Conservation (phyloP, 2,329 filamentous ascomycete species). For the Colletotrichum sp. region DNA sequence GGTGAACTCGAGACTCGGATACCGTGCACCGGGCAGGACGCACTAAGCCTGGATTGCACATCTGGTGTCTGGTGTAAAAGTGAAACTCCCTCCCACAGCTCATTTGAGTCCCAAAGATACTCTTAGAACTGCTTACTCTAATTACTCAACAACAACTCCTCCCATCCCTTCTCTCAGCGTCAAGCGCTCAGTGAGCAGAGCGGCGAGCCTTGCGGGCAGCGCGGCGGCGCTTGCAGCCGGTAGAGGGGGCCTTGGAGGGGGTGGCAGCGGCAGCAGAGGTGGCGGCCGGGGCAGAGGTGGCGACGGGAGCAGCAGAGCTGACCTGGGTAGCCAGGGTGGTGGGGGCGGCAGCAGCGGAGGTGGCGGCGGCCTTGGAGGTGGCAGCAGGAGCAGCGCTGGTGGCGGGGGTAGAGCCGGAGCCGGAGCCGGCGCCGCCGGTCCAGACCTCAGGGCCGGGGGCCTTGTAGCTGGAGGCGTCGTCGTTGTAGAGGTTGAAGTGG, state of each 20-base stretch:
- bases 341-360: background rate
- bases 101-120: background rate
- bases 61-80: constrained; percentile 13
- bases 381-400: constrained; percentile 1
- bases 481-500: constrained; percentile 60
- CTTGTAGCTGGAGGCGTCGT: constrained; percentile 28
- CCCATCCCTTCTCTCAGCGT: background rate
- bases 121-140: background rate
- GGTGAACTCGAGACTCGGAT: background rate
- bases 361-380: background rate
- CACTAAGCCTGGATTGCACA: constrained; percentile 9
- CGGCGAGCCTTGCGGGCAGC: constrained; percentile 18
- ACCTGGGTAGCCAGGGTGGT: background rate
- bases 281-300: background rate
- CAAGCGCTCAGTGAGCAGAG: constrained; percentile 13
- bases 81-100: background rate
- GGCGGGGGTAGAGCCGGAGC: constrained; percentile 8
- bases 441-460: constrained; percentile 40
- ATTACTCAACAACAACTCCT: background rate
- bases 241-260: constrained; percentile 6
- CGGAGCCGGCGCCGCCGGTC: constrained; percentile 22
- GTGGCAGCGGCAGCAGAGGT: constrained; percentile 23
- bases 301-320: constrained; percentile 3
- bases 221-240: constrained; percentile 17
- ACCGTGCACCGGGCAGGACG: constrained; percentile 8